phyloP scores from a whole-genome alignment of 306 rosid species.

The Abrus precatorius region DNA sequence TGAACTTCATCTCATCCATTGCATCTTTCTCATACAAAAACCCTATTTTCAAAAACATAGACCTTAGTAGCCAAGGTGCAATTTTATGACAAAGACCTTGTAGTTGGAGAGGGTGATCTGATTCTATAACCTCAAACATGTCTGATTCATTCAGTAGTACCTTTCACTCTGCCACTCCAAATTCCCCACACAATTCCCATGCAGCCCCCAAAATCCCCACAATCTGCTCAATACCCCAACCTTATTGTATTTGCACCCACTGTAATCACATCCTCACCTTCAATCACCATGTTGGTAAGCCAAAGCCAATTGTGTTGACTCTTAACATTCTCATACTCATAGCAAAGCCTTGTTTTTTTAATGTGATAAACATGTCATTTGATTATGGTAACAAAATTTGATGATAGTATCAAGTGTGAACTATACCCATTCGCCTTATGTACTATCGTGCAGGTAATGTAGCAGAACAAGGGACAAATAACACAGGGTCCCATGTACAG shows the following conservation, averaged over 20 bases:
- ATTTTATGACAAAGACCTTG: slow-evolving; percentile 23
- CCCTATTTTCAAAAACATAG: slow-evolving; percentile 38
- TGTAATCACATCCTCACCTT: slow-evolving; percentile 50
- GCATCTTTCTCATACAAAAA: slow-evolving; percentile 47
- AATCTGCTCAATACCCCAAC: slow-evolving; percentile 46
- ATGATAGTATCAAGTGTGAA: not conserved
- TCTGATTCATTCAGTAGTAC: slow-evolving; percentile 51
- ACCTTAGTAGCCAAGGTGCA: slow-evolving; percentile 14
- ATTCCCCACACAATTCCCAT: slow-evolving; percentile 42
- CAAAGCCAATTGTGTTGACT: not conserved
- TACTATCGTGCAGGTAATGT: slow-evolving; percentile 27
- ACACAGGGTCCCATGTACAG: slow-evolving; percentile 26
- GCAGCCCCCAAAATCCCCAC: slow-evolving; percentile 43
- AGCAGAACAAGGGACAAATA: slow-evolving; percentile 46
- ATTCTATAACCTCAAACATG: slow-evolving; percentile 42
- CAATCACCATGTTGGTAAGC: slow-evolving; percentile 58
- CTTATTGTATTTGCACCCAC: slow-evolving; percentile 52
- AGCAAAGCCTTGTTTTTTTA: not conserved
- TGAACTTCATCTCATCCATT: slow-evolving; percentile 31
- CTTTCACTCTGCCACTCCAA: slow-evolving; percentile 48
- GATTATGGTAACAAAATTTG: slow-evolving; percentile 6
- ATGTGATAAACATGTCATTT: not conserved
- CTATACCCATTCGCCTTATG: not conserved
- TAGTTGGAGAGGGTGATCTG: not conserved
- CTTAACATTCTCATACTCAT: not conserved